Evolutionary conservation across 2,329 filamentous ascomycete genomes (phyloP), one percentile per base, ranked within the genome.

Genomic region (Colletotrichum liaoningense): DNA sequence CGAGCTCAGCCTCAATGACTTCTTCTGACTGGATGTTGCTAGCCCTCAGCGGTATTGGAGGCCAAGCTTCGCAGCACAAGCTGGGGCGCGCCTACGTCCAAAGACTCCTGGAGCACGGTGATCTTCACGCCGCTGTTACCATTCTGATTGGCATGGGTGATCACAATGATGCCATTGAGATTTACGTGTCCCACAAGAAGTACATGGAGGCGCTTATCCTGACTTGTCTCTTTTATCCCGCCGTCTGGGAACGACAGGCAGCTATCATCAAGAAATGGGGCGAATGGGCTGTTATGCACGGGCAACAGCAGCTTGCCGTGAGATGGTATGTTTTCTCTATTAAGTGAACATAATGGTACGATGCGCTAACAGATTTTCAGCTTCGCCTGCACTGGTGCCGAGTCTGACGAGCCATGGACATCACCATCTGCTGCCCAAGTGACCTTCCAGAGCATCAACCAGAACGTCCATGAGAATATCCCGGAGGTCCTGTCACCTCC

Each of bases 11-110:
- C 76, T 93, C 94, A n/a, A 95, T 97, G 89, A 96, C 95, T 11
- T 95, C 94, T 2, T 94, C 94, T 0, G 97, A 98, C 82, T 99
- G 97, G 97, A 98, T 99, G 95, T 85, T 98, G 72, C 86, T 99
- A 46, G 96, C 97, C 12, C 84, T 99, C 64, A 97, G 94, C 79
- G 94, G 94, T 54, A 97, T 98, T 83, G 95, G 94, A 64, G 63
- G 69, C 4, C 87, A 91, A 74, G 88, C 91, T 49, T 95, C 95
- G 1, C 94, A 97, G 78, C 95, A 97, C 80, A 97, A 97, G 81
- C 91, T 98, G 19, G 95, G 94, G 1, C 93, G 96, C 71, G 93
- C 95, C 3, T 98, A 98, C 77, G 94, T 98, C 1, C 95, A 98
- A 81, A 92, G 95, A 63, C 87, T 99, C 1, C 88, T 99, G 1